Evolutionary conservation across 1,284 basidiomycete genomes (phyloP), one percentile per base, ranked within the genome.

Genomic region (Microbotryum violaceum): DNA sequence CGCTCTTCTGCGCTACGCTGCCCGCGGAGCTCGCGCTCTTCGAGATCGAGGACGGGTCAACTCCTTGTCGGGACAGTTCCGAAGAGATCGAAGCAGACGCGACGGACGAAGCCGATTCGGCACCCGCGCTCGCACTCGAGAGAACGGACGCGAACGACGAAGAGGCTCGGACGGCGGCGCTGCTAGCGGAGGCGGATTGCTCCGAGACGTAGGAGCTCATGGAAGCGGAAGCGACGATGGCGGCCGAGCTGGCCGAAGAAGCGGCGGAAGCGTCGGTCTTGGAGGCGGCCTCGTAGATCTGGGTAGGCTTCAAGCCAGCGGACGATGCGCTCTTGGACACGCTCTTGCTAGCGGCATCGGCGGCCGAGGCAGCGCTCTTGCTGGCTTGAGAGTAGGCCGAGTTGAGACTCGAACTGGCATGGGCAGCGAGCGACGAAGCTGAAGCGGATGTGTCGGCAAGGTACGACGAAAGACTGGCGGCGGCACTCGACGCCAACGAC

Each of bases 61-160:
- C 60, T 6, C 65, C 65, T 4, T 31, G 33, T 12, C 37, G 21
- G 50, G 59, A 60, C 59, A 66, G 59, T 50, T 63, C 56, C 16
- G 51, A 51, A 21, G 56, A 58, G 49, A 64, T 61, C 6, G 62
- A 62, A 25, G 60, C 61, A 27, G 33, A 49, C 37, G 64, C 69
- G 46, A 61, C 55, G 14, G 54, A 55, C 7, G 60, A 58, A 6
- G 69, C 69, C 5, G 58, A 61, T 7, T 27, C 9, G 9, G 61
- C 61, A 33, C 47, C 46, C 9, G 53, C 54, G 14, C 47, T 50
- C 2, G 49, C 58, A 21, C 33, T 37, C 14, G 51, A 20, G 31
- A 23, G 42, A 12, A 37, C 58, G 9, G 58, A 60, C 12, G 45
- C 37, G 23, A 53, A 37, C n/a, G 51, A 53, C 33, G n/a, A 23